Evolutionary conservation across 495 filamentous ascomycete species (phyloP).

Genomic region (Pyronema omphalodes): DNA sequence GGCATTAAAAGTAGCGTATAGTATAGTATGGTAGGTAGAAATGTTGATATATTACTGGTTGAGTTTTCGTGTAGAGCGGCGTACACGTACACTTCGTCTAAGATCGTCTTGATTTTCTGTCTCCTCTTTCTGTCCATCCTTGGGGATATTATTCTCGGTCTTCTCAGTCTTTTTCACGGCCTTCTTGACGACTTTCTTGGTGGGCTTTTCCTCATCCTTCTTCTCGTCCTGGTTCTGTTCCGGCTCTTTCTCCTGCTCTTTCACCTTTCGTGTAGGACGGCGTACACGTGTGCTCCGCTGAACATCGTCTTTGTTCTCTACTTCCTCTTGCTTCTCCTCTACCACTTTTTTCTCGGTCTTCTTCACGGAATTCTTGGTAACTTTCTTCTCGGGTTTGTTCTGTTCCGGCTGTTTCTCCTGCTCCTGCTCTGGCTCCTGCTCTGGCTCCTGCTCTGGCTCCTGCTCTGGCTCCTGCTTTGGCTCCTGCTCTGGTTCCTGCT

Average conservation of each 20-base stretch:
- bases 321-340: background rate
- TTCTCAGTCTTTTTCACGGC: constrained; percentile 11
- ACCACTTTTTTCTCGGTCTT: background rate
- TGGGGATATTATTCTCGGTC: constrained; percentile 1
- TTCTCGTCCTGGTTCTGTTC: constrained; percentile 20
- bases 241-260: constrained; percentile 19
- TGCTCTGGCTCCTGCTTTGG: constrained; percentile 18
- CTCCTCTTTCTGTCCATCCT: background rate
- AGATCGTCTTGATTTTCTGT: too few relatives aligned
- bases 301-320: constrained; percentile 7
- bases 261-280: background rate
- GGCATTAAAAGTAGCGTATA: too few relatives aligned
- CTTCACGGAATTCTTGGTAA: constrained; percentile 6
- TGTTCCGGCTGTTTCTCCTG: too few relatives aligned
- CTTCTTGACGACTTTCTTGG: constrained; percentile 2
- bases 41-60: too few relatives aligned
- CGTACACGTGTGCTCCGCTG: constrained; percentile 15
- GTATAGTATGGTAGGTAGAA: too few relatives aligned
- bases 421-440: constrained; percentile 23
- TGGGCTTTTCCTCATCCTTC: constrained; percentile 10
- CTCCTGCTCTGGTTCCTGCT: constrained; percentile 21
- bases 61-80: too few relatives aligned
- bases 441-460: constrained; percentile 6
- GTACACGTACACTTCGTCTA: too few relatives aligned
- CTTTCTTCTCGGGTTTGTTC: constrained; percentile 2